Evolutionary conservation across 2,329 filamentous ascomycete species (phyloP).

Genomic region (Tolypocladium album): DNA sequence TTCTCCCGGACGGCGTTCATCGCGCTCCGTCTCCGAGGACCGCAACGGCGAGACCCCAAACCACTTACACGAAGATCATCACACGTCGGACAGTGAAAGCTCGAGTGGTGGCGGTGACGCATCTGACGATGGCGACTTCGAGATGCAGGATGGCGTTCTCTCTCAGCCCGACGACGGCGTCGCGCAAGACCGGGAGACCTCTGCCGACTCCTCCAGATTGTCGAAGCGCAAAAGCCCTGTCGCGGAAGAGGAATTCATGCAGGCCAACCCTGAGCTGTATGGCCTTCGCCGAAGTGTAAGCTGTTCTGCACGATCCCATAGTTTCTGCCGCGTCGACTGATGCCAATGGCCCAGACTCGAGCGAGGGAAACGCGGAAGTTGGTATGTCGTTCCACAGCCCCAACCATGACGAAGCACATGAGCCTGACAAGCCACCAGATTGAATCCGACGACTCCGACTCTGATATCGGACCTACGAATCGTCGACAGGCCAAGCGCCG

Average conservation of each 20-base stretch:
- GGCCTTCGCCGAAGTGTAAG: constrained; percentile 86
- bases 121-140: constrained; percentile 65
- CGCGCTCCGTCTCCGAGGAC: constrained; percentile 28
- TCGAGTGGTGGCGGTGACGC: constrained; percentile 42
- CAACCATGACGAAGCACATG: not conserved
- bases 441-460: constrained; percentile 56
- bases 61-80: constrained; percentile 26
- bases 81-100: constrained; percentile 33
- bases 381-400: constrained; percentile 28
- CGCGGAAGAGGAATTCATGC: constrained; percentile 74
- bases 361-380: constrained; percentile 47
- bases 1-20: constrained; percentile 36
- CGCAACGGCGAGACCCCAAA: constrained; percentile 29
- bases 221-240: constrained; percentile 61
- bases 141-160: constrained; percentile 50
- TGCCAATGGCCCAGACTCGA: constrained; percentile 32
- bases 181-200: constrained; percentile 52
- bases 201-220: constrained; percentile 57
- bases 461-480: constrained; percentile 50
- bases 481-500: constrained; percentile 57
- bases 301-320: constrained; percentile 12
- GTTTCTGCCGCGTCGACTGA: constrained; percentile 16
- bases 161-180: constrained; percentile 33
- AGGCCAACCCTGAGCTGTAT: constrained; percentile 89
- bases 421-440: constrained; percentile 21